Evolutionary conservation across 1,284 basidiomycete genomes (phyloP), one percentile per base, ranked within the genome.

Genomic region (Stygiomarasmius scandens): DNA sequence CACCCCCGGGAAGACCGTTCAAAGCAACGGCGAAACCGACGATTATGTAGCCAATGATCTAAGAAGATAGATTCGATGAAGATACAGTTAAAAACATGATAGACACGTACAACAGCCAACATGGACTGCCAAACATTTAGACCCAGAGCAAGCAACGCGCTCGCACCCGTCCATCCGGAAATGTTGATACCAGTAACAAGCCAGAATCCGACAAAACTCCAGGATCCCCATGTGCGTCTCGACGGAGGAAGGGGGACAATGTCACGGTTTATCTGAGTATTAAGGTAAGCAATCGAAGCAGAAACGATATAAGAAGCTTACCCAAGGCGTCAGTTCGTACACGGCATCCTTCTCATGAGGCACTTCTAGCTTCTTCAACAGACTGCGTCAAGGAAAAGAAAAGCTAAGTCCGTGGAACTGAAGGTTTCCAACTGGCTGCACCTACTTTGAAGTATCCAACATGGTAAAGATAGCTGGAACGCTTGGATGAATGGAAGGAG

Each of bases 171-270:
- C 48, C 48, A 49, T 29, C 48, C 48, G 4, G 48, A 49, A 25
- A 49, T 49, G 16, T 49, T 49, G n/a, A 49, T 27, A 32, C 48
- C 48, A 27, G 48, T 49, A 6, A 49, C 48, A 8, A 49, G 23
- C 48, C 48, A 49, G 20, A 49, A 49, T 29, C 48, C 48, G 12
- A 49, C 48, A 25, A 49, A 49, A n/a, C 48, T 49, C 48, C 48
- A 49, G 4, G 48, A 12, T 23, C 48, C 48, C 48, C 48, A 49
- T 14, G 48, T 49, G 4, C 48, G 48, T 27, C 48, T 27, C 10
- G 48, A 49, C 14, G 48, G 48, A 8, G 48, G 48, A 10, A 49
- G 25, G n/a, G 48, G 48, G 3, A 49, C 48, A 32, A 49, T 49
- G 25, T 49, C 48, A 19, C 48, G 23, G 25, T 49, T 49, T 4